phyloP scores from a whole-genome alignment of 495 filamentous ascomycete species.

The Penicillium steckii region DNA sequence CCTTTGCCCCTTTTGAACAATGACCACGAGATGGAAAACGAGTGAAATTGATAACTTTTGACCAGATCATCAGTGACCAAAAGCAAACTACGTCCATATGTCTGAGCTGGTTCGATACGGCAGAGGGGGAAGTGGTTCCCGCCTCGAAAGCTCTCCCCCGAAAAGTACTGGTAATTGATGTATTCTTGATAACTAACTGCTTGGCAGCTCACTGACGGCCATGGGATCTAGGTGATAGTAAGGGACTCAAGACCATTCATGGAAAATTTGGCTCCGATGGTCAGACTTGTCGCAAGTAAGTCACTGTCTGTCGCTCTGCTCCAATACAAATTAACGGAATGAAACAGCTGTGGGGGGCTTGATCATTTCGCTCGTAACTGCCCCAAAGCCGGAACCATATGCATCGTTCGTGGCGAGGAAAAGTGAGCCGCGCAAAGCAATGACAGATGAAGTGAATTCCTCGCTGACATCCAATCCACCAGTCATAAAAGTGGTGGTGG shows the following conservation, averaged over 20 bases:
- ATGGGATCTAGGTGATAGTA: neutral
- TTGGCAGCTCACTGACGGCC: slow-evolving; percentile 2
- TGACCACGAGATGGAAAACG: too few relatives aligned
- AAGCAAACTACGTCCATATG: too few relatives aligned
- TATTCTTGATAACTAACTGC: neutral
- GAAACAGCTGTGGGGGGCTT: slow-evolving; percentile 47
- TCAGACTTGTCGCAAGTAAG: slow-evolving; percentile 48
- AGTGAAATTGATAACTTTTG: too few relatives aligned
- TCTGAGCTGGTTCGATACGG: too few relatives aligned
- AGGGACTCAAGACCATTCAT: neutral
- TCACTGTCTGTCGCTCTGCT: neutral
- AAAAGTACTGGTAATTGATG: too few relatives aligned
- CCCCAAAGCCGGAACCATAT: slow-evolving; percentile 25
- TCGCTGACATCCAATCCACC: neutral
- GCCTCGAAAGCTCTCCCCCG: too few relatives aligned
- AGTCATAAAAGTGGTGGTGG: too few relatives aligned
- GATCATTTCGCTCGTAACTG: slow-evolving; percentile 62
- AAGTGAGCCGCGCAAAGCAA: neutral
- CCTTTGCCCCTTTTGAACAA: too few relatives aligned
- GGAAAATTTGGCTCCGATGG: slow-evolving; percentile 9
- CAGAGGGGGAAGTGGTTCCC: too few relatives aligned
- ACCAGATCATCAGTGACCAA: too few relatives aligned
- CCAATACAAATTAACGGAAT: neutral
- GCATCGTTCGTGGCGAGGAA: slow-evolving; percentile 3
- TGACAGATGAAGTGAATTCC: neutral